phyloP scores from a whole-genome alignment of 140 eudicot species.

The Cichorium intybus region DNA sequence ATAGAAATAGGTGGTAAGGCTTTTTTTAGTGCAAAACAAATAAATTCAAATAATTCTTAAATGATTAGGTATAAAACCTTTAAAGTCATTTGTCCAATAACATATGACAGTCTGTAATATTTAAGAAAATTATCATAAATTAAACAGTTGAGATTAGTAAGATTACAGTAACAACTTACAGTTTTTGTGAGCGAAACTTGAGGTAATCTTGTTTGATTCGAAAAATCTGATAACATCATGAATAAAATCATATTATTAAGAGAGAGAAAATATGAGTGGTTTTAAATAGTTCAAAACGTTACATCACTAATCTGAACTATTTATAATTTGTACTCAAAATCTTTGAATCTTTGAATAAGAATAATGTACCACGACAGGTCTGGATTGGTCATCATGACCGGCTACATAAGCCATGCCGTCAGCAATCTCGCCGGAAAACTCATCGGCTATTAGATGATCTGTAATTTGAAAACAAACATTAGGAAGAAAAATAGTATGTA shows the following conservation, averaged over 20 bases:
- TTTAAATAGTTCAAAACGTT: not conserved
- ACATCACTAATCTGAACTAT: not conserved
- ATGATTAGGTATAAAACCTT: too few species aligned
- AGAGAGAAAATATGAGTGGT: not conserved
- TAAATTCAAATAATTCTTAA: too few species aligned
- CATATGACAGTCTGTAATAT: not conserved
- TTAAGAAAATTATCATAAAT: not conserved
- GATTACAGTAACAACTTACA: constrained; percentile 45
- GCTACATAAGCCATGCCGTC: constrained; percentile 94
- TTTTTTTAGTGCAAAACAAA: too few species aligned
- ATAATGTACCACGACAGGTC: constrained; percentile 79
- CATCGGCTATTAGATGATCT: constrained; percentile 92
- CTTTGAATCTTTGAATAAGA: constrained; percentile 1
- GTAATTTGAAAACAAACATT: constrained; percentile 2
- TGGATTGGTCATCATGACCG: constrained; percentile 81
- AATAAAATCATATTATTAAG: not conserved
- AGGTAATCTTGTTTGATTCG: constrained; percentile 95
- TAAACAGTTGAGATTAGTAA: not conserved
- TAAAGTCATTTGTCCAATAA: not conserved
- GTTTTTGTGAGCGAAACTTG: constrained; percentile 83
- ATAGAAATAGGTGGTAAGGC: not conserved
- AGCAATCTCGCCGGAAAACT: constrained; percentile 94
- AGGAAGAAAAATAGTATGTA: constrained; percentile 5
- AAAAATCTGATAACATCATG: constrained; percentile 51
- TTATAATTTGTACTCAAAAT: not conserved